Base-by-base conservation (phyloP, 345 rosid species). In the Linum usitatissimum region DNA sequence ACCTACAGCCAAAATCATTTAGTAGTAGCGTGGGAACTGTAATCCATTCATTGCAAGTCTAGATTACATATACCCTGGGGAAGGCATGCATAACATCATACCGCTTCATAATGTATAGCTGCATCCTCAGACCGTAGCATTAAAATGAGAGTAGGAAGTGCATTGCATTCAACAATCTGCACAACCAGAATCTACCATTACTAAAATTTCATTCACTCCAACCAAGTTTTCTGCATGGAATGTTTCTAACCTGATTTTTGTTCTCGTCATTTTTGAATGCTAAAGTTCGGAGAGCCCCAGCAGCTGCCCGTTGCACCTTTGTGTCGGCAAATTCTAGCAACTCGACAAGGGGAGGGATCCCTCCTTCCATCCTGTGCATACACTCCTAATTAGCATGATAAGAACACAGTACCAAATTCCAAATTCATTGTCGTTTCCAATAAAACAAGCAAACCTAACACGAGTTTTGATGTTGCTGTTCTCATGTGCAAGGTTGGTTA, bases 41-140 rank as follows among this genome's bases (percentile, higher is more conserved):
- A 56, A 31, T 53, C 67, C 71, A 53, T 56, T 58, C 71, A 53
- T 56, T 58, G 1, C 40, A 48, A 53, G 31, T 34, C 57, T 30
- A 69, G 28, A 30, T 63, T 42, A 18, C 68, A 60, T 42, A 63
- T 67, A 38, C 42, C 55, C 20, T 31, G 19, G 45, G 49, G 4
- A 68, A n/a, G 13, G 36, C 40, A 64, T 4, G 20, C 9, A 57
- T 31, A 73, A 64, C 21, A 72, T 54, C 88, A 70, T 83, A 93
- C 99, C 78, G 94, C 95, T 81, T 93, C 99, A 81, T 93, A 93
- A 74, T 93, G 99, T 73, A 93, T 93, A 60, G 94, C 97, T 80
- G 96, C 80, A 79, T 87, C 99, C 74, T 93, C 97, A 39, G 99
- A 93, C 70, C 91, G 79, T 68, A 93, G 79, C 99, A 93, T 93